A percentile compares a stretch with the other conserved stretches of the same genome.
Conservation (phyloP, 192 early-diverging fungal genomes). For the Geranomyces variabilis region DNA sequence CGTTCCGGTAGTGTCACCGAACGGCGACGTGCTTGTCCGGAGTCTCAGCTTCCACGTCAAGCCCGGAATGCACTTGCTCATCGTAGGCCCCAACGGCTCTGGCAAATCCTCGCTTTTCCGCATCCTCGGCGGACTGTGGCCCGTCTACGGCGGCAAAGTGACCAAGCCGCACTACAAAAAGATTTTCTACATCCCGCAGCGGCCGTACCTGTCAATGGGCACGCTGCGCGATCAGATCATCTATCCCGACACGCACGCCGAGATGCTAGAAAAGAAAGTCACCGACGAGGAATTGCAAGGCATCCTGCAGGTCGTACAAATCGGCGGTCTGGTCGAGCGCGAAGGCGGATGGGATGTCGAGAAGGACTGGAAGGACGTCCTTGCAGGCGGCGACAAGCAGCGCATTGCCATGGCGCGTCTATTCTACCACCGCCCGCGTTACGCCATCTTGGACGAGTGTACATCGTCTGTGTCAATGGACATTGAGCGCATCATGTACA, state of each 20-base stretch:
- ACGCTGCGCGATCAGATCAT: slow-evolving; percentile 97
- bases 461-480: slow-evolving; percentile 93
- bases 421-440: slow-evolving; percentile 95
- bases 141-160: slow-evolving; percentile 77
- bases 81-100: slow-evolving; percentile 94
- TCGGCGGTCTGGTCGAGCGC: slow-evolving; percentile 79
- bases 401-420: slow-evolving; percentile 76
- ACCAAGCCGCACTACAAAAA: slow-evolving; percentile 60
- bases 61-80: slow-evolving; percentile 89
- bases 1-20: slow-evolving; percentile 93
- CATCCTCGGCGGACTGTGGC: slow-evolving; percentile 95
- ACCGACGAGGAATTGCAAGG: slow-evolving; percentile 79
- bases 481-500: slow-evolving; percentile 87
- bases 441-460: slow-evolving; percentile 97
- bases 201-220: slow-evolving; percentile 94
- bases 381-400: slow-evolving; percentile 89
- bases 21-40: slow-evolving; percentile 89
- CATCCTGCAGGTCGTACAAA: slow-evolving; percentile 83
- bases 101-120: slow-evolving; percentile 92
- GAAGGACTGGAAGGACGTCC: slow-evolving; percentile 72
- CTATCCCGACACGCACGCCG: slow-evolving; percentile 86
- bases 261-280: slow-evolving; percentile 71
- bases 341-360: slow-evolving; percentile 77
- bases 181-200: slow-evolving; percentile 98
- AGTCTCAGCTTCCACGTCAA: slow-evolving; percentile 85